Percentiles rank a stretch among this genome's conserved stretches.
These are phyloP conservation scores for Mycena kentingensis DNA, from an alignment of 768 basidiomycete species.

Conservation along the genomic window DNA sequence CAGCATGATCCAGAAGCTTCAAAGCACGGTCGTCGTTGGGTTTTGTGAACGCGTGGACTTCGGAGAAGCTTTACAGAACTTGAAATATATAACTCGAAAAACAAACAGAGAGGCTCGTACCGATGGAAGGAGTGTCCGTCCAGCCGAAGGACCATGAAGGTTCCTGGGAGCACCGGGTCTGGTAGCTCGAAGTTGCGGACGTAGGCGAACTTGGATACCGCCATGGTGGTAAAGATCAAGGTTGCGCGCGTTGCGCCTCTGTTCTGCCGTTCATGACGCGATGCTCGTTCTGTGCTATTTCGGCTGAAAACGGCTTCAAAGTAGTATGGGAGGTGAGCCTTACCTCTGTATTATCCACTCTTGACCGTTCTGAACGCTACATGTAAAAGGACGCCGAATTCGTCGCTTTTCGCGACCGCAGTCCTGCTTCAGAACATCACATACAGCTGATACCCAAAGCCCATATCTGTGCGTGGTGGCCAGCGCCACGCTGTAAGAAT, in stretches of 20 bases:
- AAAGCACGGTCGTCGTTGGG: conserved; percentile 91
- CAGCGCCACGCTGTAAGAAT: neutral
- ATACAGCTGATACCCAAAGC: conserved; percentile 52
- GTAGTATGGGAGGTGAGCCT: conserved; percentile 50
- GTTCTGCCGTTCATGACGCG: conserved; percentile 55
- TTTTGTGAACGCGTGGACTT: conserved; percentile 78
- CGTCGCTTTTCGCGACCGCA: conserved; percentile 53
- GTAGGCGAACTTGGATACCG: conserved; percentile 90
- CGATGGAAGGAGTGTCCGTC: conserved; percentile 95
- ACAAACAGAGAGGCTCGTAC: conserved; percentile 38
- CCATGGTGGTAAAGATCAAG: conserved; percentile 56
- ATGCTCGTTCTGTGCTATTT: conserved; percentile 51
- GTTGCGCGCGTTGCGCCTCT: neutral
- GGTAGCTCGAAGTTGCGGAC: conserved; percentile 88
- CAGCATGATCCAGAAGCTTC: conserved; percentile 90
- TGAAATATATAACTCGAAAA: neutral
- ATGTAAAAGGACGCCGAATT: conserved; percentile 45
- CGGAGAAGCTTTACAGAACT: conserved; percentile 67
- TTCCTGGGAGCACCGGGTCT: conserved; percentile 80
- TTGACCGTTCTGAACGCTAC: neutral
- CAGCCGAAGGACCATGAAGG: conserved; percentile 82
- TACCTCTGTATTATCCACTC: neutral
- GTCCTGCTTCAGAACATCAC: conserved; percentile 52
- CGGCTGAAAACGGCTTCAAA: conserved; percentile 44
- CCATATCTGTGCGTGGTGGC: conserved; percentile 47